Evolutionary conservation across 257 asterid genomes (phyloP).

Genomic region (Jasminum sambac): DNA sequence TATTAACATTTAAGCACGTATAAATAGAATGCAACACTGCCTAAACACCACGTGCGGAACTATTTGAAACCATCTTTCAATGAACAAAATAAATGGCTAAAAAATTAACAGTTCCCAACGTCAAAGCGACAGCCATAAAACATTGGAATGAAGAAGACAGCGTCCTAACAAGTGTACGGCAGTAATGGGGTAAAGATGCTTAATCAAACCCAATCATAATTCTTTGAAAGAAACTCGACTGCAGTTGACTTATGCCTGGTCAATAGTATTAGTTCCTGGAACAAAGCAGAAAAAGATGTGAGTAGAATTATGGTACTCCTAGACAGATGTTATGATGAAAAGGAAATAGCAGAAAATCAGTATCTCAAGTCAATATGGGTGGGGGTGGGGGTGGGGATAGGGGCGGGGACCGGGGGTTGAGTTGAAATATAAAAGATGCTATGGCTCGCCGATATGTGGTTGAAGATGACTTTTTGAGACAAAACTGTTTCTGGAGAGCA

Average conservation of each 20-base stretch:
- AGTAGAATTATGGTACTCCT: slow-evolving; percentile 18
- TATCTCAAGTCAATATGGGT: neutral
- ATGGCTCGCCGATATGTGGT: too few relatives aligned
- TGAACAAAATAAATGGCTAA: slow-evolving; percentile 9
- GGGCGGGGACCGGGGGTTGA: too few relatives aligned
- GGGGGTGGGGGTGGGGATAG: too few relatives aligned
- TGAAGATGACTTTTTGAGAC: too few relatives aligned
- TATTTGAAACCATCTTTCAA: slow-evolving; percentile 4
- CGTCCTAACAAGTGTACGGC: neutral
- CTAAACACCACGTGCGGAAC: neutral
- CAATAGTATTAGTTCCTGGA: slow-evolving; percentile 88
- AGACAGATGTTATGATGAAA: slow-evolving; percentile 11
- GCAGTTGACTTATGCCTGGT: slow-evolving; percentile 97
- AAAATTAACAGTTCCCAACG: slow-evolving; percentile 6
- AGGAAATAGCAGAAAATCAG: neutral
- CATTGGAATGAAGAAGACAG: neutral
- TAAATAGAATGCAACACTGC: neutral
- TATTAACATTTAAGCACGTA: neutral
- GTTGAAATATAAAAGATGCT: too few relatives aligned
- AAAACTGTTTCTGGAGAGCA: too few relatives aligned
- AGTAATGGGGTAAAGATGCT: slow-evolving; percentile 9
- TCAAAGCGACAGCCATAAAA: neutral
- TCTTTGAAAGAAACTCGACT: slow-evolving; percentile 82
- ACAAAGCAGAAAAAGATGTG: slow-evolving; percentile 18
- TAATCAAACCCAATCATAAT: slow-evolving; percentile 78